Evolutionary conservation across 192 early-diverging fungal genomes (phyloP), one percentile per base, ranked within the genome.

Genomic region (Coemansia pectinata): DNA sequence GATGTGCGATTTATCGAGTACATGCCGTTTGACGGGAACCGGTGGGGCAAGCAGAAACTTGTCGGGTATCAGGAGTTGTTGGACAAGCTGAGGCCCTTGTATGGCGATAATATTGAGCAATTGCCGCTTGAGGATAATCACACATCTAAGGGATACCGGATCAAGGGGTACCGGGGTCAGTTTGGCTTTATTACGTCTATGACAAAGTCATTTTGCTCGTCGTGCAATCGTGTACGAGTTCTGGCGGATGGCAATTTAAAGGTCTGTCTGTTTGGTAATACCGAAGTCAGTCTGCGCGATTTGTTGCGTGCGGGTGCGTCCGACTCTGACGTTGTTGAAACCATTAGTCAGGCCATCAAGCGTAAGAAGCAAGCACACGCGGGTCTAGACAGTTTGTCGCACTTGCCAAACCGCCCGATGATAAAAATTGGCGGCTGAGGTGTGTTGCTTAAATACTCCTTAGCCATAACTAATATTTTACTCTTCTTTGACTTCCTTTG

Each of bases 171-270:
- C 69, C 66, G 63, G 25, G 96, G 96, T n/a, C 88, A 91, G 75
- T 90, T 99, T 79, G 97, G 97, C 0, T 99, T 97, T 72, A 97
- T 99, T 59, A 95, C 94, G 3, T 96, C 94, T 2, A 99, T 99
- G 97, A 94, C 95, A n/a, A 89, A 96, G 41, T 93, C 96, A 63
- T 99, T 99, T 65, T 99, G 96, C 83, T 87, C 90, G 4, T 92
- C 95, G 1, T 99, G 97, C 76, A 97, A 96, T 72, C 89, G 97
- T 19, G 79, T 99, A 40, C 90, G 97, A 8, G 86, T 99, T 44
- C 89, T 95, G 21, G 94, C 97, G 2, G 95, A 99, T 73, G 97
- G 97, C 4, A 96, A 94, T 69, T 76, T 99, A 63, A 99, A 99
- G 73, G 89, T 89, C 10, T 98, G 96, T 62, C 71, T 98, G 25